These are phyloP conservation scores for Dichotomocladium elegans DNA, from an alignment of 371 early-diverging fungal genomes.

Conservation along the genomic window DNA sequence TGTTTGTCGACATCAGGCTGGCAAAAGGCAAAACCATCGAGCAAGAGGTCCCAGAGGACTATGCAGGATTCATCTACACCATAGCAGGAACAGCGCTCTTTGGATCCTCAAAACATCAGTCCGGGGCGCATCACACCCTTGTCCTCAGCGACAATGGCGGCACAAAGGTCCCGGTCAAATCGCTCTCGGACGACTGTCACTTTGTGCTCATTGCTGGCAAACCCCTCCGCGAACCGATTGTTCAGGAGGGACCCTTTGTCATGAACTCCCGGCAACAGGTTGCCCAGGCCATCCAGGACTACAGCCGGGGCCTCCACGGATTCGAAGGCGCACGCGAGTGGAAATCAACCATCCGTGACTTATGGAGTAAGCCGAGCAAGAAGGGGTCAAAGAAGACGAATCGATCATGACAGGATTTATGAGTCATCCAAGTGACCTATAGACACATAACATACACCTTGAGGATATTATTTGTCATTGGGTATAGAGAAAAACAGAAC, in stretches of 20 bases:
- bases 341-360: conserved; percentile 23
- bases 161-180: conserved; percentile 36
- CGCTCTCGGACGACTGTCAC: conserved; percentile 48
- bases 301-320: conserved; percentile 43
- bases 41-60: conserved; percentile 55
- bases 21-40: conserved; percentile 46
- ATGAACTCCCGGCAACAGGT: conserved; percentile 55
- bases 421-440: too few species aligned
- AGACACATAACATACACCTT: too few species aligned
- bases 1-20: conserved; percentile 70
- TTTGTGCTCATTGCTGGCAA: conserved; percentile 63
- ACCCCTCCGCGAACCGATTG: conserved; percentile 54
- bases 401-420: too few species aligned
- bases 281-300: conserved; percentile 50
- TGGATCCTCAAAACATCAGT: conserved; percentile 41
- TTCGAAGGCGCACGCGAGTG: conserved; percentile 54
- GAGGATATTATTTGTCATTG: too few species aligned
- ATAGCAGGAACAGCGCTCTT: conserved; percentile 55
- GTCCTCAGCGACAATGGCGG: conserved; percentile 48
- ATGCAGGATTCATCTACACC: conserved; percentile 66
- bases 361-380: conserved; percentile 9
- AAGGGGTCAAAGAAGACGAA: too few species aligned
- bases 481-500: too few species aligned
- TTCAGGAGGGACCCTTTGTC: conserved; percentile 62
- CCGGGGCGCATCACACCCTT: conserved; percentile 53